phyloP scores from a whole-genome alignment of 2,329 filamentous ascomycete species.

The Aulographum hederae region DNA sequence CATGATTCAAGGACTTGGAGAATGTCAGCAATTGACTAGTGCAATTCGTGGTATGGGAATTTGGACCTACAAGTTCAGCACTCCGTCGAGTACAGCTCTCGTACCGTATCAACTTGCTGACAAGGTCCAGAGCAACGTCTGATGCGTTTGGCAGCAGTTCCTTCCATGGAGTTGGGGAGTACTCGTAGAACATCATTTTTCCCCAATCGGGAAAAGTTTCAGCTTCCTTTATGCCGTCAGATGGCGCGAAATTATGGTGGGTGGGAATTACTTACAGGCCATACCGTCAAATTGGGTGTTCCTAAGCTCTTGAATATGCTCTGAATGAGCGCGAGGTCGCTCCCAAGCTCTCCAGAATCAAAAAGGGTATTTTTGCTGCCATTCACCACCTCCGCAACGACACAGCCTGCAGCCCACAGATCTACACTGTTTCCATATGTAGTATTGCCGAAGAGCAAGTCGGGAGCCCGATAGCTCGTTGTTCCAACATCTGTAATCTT shows the following conservation, averaged over 20 bases:
- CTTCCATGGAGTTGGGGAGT: constrained; percentile 49
- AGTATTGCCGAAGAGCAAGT: constrained; percentile 70
- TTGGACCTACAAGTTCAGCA: no score
- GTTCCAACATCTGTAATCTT: constrained; percentile 93
- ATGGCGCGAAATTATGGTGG: not conserved
- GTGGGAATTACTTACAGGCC: constrained; percentile 45
- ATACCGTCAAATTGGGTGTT: constrained; percentile 60
- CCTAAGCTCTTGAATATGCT: constrained; percentile 88
- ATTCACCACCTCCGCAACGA: constrained; percentile 58
- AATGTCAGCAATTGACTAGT: no score
- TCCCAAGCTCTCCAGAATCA: constrained; percentile 76
- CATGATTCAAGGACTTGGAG: no score
- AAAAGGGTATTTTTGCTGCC: constrained; percentile 47
- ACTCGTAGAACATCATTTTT: constrained; percentile 62
- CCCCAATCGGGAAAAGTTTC: constrained; percentile 65
- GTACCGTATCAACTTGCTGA: constrained; percentile 51
- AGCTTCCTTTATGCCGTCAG: constrained; percentile 33
- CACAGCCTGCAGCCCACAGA: constrained; percentile 75
- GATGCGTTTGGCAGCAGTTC: constrained; percentile 46
- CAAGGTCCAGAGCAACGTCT: constrained; percentile 42
- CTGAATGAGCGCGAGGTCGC: constrained; percentile 74
- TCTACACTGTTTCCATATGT: constrained; percentile 58
- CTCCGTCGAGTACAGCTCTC: no score
- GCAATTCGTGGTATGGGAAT: no score
- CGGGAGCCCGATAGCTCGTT: constrained; percentile 76